Base-by-base conservation (phyloP, 352 stramenopile genomes). In the Pythium aquatile region DNA sequence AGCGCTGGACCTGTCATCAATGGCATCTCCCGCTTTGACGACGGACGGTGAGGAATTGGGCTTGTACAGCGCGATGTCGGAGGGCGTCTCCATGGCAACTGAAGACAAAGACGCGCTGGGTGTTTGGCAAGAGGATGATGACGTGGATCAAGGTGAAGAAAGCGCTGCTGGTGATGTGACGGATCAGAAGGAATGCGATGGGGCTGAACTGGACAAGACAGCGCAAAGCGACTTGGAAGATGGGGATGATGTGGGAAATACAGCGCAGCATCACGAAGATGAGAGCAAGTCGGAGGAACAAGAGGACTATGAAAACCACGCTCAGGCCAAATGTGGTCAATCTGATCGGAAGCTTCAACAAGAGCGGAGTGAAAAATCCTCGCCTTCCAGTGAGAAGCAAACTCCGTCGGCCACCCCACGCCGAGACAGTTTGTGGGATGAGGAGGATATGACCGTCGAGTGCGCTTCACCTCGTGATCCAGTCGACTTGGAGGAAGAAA, bases 401-500 rank as follows among this genome's bases (percentile, higher is more conserved):
- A 28, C 16, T 49, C 6, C 40, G 40, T 53, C 46, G 13, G 46
- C 46, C 30, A 40, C 16, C 14, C 11, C 33, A 48, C 29, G 8
- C 17, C n/a, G 54, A 16, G 26, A 51, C 20, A 49, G 16, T 26
- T 30, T 49, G 1, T 69, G 20, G 1, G 55, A 35, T 35, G 32
- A 64, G 2, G 63, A 69, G 9, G 63, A 65, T 29, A 44, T 65
- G 51, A 69, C 63, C 35, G 63, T 69, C 2, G 63, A 69, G 24
- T 69, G 56, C 39, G 56, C 63, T 13, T 69, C 63, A 9, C 63
- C 63, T 10, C 63, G 63, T 14, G 49, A 69, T 48, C 56, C 46
- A 24, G 17, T 13, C 3, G 55, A 64, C 6, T 20, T 68, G 10
- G 61, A 61, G 2, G 40, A 61, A 40, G 49, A 29, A 20, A 14